Evolutionary conservation across 768 basidiomycete genomes (phyloP), one percentile per base, ranked within the genome.

Genomic region (Pisolithus marmoratus): DNA sequence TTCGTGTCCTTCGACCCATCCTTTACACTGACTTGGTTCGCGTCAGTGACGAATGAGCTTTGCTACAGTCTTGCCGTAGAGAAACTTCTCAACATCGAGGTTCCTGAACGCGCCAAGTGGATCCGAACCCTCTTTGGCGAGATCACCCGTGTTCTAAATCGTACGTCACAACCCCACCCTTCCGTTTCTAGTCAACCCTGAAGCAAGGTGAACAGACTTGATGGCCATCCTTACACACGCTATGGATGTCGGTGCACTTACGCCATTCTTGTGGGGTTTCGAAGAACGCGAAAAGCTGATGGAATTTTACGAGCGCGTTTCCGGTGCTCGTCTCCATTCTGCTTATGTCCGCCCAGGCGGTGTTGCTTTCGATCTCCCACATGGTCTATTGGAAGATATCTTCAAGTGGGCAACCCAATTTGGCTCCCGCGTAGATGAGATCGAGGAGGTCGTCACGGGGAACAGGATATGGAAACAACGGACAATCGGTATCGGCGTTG

Each of bases 301-400:
- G 95, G 95, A 99, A 67, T 99, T 98, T 73, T 99, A 99, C 69
- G 95, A 99, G 72, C 93, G 95, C 51, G 95, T 98, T 38, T 97
- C 94, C 8, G 95, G 95, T 58, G 95, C 95, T 5, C 94, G 95
- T 50, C 79, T 99, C 62, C 95, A 99, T 63, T 85, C 93, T 5
- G 95, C 95, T n/a, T 99, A 97, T 67, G 87, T 97, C 45, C 88
- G 95, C 54, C 95, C 95, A 1, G 95, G 95, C 54, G 95, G 95
- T 61, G 95, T 99, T 45, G 95, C 95, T 2, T 98, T 94, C 65
- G 95, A 99, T 64, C 77, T 99, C 42, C 95, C 95, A 11, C 94
- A 97, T 58, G 95, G 95, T n/a, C 75, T 99, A n/a, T 81, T 99
- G 34, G 90, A 97, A 59, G 95, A 99, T 69, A 96, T 99, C 64